Percentiles rank a stretch among this genome's conserved stretches.
These are phyloP conservation scores for Colletotrichum endophyticum DNA, from an alignment of 2,329 filamentous ascomycete genomes.

Conservation along the genomic window DNA sequence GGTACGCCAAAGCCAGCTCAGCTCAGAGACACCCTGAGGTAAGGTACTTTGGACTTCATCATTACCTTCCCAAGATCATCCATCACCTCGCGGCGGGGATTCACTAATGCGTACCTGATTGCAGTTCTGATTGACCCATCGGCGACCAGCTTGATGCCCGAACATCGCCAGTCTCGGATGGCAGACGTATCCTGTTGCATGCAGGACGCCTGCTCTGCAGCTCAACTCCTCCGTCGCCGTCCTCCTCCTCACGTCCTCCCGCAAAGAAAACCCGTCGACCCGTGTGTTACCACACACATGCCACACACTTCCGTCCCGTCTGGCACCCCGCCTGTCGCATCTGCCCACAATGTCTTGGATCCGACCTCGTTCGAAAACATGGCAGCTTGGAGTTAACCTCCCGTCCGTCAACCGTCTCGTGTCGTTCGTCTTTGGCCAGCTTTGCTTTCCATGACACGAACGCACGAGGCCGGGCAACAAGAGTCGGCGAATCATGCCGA, in stretches of 20 bases:
- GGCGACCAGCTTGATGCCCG: neutral
- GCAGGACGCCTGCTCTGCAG: neutral
- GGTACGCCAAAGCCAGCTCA: neutral
- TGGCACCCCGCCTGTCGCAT: neutral
- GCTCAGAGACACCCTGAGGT: neutral
- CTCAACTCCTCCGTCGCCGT: neutral
- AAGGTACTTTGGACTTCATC: neutral
- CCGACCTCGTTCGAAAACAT: neutral
- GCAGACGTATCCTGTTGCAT: neutral
- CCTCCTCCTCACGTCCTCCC: neutral
- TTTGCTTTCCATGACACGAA: neutral
- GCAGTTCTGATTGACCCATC: neutral
- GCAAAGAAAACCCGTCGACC: neutral
- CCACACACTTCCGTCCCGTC: neutral
- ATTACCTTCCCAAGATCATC: neutral
- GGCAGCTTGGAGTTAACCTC: neutral
- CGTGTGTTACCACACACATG: neutral
- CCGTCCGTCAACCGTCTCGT: neutral
- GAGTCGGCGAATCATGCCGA: neutral
- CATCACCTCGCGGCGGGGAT: neutral
- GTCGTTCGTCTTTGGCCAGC: neutral
- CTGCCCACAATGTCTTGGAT: neutral
- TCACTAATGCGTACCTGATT: neutral
- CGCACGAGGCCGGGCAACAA: neutral
- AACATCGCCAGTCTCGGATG: neutral